A percentile compares a stretch with the other conserved stretches of the same genome.
Evolutionary conservation across 2,329 filamentous ascomycete species (phyloP).

Genomic region (Alternaria sp.): DNA sequence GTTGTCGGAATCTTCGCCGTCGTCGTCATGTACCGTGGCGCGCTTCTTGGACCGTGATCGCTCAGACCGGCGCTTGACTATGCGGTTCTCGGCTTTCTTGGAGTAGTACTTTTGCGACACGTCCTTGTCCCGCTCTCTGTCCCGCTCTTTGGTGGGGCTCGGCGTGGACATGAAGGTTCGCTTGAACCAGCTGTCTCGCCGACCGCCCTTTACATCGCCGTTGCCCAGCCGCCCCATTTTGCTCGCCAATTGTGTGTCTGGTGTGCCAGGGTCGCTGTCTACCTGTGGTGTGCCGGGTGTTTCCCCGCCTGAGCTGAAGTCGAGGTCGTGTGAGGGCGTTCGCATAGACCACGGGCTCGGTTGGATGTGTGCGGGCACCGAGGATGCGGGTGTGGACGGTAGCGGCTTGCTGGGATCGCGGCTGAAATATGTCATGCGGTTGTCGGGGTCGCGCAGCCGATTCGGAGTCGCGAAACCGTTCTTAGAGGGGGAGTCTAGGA

Average conservation of each 20-base stretch:
- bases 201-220: slow-evolving; percentile 39
- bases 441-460: slow-evolving; percentile 57
- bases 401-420: slow-evolving; percentile 47
- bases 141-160: slow-evolving; percentile 50
- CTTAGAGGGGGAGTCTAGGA: slow-evolving; percentile 58
- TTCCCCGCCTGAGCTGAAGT: slow-evolving; percentile 57
- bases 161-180: slow-evolving; percentile 34
- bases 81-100: slow-evolving; percentile 48
- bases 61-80: slow-evolving; percentile 39
- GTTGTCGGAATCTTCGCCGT: slow-evolving; percentile 38
- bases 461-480: slow-evolving; percentile 42
- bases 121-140: slow-evolving; percentile 8
- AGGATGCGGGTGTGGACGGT: slow-evolving; percentile 30
- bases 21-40: slow-evolving; percentile 18
- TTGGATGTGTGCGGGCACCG: slow-evolving; percentile 36
- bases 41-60: slow-evolving; percentile 36
- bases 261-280: slow-evolving; percentile 53
- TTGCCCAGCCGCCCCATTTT: slow-evolving; percentile 36
- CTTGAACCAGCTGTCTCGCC: slow-evolving; percentile 41
- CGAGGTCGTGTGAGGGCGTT: slow-evolving; percentile 45
- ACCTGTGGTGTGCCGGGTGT: slow-evolving; percentile 55
- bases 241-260: slow-evolving; percentile 44
- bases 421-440: slow-evolving; percentile 58
- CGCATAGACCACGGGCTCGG: slow-evolving; percentile 43
- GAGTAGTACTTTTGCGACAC: slow-evolving; percentile 38